Evolutionary conservation across 176 grass and related monocot species (phyloP), one percentile per base, ranked within the genome.

Genomic region (Cocos nucifera): DNA sequence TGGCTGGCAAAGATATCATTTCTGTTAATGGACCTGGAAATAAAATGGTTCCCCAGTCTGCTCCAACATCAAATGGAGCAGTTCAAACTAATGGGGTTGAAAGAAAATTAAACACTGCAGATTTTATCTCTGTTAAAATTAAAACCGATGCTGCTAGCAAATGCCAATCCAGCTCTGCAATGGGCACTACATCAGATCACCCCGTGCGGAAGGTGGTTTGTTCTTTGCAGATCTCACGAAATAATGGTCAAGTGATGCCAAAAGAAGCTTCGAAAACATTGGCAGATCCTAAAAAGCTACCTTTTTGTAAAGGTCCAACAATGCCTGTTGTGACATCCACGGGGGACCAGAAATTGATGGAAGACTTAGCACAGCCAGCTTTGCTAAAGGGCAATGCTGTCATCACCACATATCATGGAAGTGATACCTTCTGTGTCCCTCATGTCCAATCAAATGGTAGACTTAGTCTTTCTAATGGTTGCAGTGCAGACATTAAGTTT

Each of bases 11-110:
- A 73, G 77, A 62, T 51, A 91, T 35, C 62, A 20, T 4, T 20
- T 59, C 44, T 69, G 54, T 62, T 62, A 88, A 62, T 80, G 18
- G 65, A 26, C 56, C 35, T 57, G 67, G 27, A 51, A 88, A 80
- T 62, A 85, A 78, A 76, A 54, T 49, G 19, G 66, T 59, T 9
- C 24, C 62, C 67, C 32, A 77, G 25, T 76, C 61, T 22, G 55
- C 61, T 17, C 64, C 84, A 50, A 27, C 19, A 61, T 9, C 66
- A 21, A 83, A 80, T 56, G 82, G 76, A 61, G 53, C 35, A 51
- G 76, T 71, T 64, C 63, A 3, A 44, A 78, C 73, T 26, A 49
- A 57, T 66, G 49, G 44, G 25, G 27, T 48, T 25, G 79, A 72
- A 75, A 67, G 21, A 69, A 55, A 44, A 72, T 27, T 55, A 29